Base-by-base conservation (phyloP, 129 eudicot genomes). In the Flaveria sonorensis region DNA sequence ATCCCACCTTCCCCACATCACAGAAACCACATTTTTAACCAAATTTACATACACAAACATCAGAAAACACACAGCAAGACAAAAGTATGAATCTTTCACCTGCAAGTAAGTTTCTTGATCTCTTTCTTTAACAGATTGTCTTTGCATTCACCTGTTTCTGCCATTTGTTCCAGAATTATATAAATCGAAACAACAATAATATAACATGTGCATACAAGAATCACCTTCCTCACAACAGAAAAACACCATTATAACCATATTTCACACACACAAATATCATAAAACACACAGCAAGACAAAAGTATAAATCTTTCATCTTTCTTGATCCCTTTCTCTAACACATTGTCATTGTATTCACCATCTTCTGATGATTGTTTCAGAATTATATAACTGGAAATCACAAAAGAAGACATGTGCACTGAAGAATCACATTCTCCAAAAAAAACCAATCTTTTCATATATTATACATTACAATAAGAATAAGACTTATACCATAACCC, bases 361-460 rank as follows among this genome's bases (percentile, higher is more conserved):
- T 50, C 50, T 62, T 73, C 57, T 71, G 42, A 30, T 55, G 62
- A 15, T 40, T 55, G 60, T 68, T 18, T 50, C 32, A 28, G 13
- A 24, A 77, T 40, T 3, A 18, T 40, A 45, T 71, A 20, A 20
- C 4, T 48, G n/a, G 53, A 18, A 9, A 10, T 19, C 10, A 1
- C 4, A 71, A 53, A 72, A 40, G 60, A 42, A 63, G 55, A 71
- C 57, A 24, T 75, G 74, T 80, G 88, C 89, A 85, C 90, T 80
- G 87, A 78, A 75, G 79, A 85, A 88, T 63, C 79, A 76, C 76
- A 80, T 74, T 47, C 80, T 66, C 81, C 46, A 30, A 63, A 79
- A 79, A 56, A 80, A 73, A 78, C 85, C 80, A 87, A 68, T 46
- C 82, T 86, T 83, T 86, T 83, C 82, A 78, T 85, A 82, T 65